Evolutionary conservation across 2,329 filamentous ascomycete genomes (phyloP), one percentile per base, ranked within the genome.

Genomic region (Neopestalotiopsis rosae): DNA sequence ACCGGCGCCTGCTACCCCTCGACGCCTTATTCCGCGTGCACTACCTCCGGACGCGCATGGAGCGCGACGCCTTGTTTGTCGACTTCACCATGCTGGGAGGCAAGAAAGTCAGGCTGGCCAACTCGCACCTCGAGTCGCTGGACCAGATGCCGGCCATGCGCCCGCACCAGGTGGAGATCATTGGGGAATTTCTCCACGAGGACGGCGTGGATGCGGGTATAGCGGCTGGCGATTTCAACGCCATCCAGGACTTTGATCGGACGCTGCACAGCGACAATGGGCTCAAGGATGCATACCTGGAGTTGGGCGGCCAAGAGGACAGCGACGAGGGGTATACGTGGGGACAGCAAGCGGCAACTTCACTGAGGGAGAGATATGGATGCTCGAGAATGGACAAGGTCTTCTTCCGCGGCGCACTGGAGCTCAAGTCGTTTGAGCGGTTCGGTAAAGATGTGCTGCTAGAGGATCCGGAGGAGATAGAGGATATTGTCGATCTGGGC

Each of bases 181-280:
- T 69, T 4, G 73, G 74, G 2, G 34, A 63, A 67, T 71, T 72
- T 49, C 71, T 78, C 72, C 70, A 65, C 0, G 73, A 79, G 1
- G 58, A 72, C 0, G 70, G 70, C 0, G 75, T 84, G 0, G 71
- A 80, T n/a, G 82, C 80, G 0, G 82, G 82, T 3, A 70, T 88
- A 1, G 72, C 86, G 7, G 86, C 86, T 0, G 87, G 87, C 1
- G 86, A 89, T 72, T 81, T 88, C 66, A 89, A 89, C 58, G 86
- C 87, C 7, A 88, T 89, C 65, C 80, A 87, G 70, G 79, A 80
- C 0, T 87, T 86, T 69, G 87, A 89, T 74, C 71, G 76, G 14
- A 80, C 77, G 0, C 75, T 87, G 10, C 84, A 86, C 65, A 70
- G 70, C 9, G 82, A 84, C 1, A 85, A 87, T 68, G 75, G 75